Base-by-base conservation (phyloP, 208 protist species). In the Leishmania arabica region DNA sequence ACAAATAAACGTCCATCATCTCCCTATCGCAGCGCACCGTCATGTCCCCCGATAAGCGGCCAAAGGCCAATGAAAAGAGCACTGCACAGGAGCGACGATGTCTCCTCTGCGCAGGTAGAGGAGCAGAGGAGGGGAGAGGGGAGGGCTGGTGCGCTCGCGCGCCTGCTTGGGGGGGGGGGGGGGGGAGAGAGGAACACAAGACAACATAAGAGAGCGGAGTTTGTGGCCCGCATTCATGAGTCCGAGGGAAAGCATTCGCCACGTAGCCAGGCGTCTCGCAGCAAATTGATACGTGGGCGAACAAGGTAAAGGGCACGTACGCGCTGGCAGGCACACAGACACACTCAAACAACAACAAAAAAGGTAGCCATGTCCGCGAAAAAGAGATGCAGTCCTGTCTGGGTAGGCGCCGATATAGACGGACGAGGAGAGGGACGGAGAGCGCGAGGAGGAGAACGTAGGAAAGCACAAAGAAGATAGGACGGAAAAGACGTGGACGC, bases 391-490 rank as follows among this genome's bases (percentile, higher is more conserved):
- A 40, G 31, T 21, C n/a, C 6, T 37, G 27, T 37, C 13, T 7
- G 62, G 27, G 62, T 11, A 31, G 31, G 27, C 24, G 27, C 62
- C 34, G 24, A 17, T 27, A 37, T n/a, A 3, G 2, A 31, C n/a
- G 4, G 53, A 40, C 9, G 8, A 24, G 40, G n/a, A n/a, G 31
- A 66, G 62, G 4, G 62, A 66, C 5, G 9, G 27, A 66, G 27
- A 8, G 1, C 19, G 9, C 9, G 60, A 66, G 19, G 31, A 24
- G 60, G 47, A 64, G 51, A 60, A 13, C 11, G 15, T 51, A 69
- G 49, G 34, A 53, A 56, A 80, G 49, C 13, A 27, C 31, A 45
- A 42, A 72, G 54, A 60, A 77, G n/a, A 66, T 19, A 70, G 51
- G 77, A 27, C 49, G 53, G 37, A 69, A 69, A 69, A 69, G 54